Conservation (phyloP, 495 filamentous ascomycete species). For the Podospora pseudocomata region DNA sequence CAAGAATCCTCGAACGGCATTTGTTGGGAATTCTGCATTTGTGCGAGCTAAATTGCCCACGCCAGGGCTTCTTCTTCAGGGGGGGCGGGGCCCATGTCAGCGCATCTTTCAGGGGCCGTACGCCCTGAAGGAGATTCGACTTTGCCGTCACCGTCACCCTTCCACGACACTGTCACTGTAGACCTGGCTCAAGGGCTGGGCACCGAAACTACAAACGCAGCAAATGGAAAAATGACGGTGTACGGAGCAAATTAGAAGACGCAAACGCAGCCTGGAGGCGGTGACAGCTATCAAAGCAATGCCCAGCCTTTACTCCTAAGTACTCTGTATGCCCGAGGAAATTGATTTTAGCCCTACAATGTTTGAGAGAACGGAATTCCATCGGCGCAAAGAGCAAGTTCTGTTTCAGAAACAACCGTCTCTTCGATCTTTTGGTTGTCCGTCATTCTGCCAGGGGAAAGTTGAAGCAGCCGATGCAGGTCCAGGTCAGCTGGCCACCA, state of each 20-base stretch:
- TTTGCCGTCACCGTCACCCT: background rate
- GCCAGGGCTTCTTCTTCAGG: slow-evolving; percentile 8
- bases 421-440: background rate
- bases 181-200: background rate
- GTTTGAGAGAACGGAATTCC: background rate
- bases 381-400: background rate
- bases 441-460: slow-evolving; percentile 6
- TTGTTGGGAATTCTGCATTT: slow-evolving; percentile 1
- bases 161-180: background rate
- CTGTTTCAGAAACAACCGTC: slow-evolving; percentile 3
- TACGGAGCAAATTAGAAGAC: background rate
- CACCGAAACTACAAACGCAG: background rate
- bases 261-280: background rate
- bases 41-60: slow-evolving; percentile 3
- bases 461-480: slow-evolving; percentile 16
- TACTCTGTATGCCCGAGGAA: background rate
- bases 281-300: background rate
- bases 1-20: slow-evolving; percentile 10
- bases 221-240: background rate
- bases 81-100: slow-evolving; percentile 3
- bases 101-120: slow-evolving; percentile 5
- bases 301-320: background rate
- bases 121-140: slow-evolving; percentile 2
- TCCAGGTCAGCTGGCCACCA: slow-evolving; percentile 24
- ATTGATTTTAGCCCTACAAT: background rate